Conservation (phyloP, 23 red algal genomes). For the Chondrus crispus region DNA sequence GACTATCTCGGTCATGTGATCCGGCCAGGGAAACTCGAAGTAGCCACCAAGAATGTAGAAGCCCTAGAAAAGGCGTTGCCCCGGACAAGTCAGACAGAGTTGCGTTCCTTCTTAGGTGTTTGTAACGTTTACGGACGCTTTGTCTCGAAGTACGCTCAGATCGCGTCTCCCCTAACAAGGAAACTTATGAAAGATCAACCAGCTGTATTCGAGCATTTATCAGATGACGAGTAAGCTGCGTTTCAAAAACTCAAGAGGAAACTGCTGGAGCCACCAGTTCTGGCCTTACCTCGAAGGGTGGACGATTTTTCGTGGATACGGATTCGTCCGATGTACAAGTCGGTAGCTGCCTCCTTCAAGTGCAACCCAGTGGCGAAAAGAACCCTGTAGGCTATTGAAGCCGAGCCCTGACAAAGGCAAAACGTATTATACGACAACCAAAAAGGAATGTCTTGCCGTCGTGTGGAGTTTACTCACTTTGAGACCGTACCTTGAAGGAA, state of each 20-base stretch:
- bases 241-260: background rate
- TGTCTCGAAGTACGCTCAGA: background rate
- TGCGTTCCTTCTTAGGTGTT: background rate
- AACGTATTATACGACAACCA: background rate
- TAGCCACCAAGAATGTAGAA: background rate
- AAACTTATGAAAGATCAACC: background rate
- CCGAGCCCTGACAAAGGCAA: background rate
- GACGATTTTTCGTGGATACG: background rate
- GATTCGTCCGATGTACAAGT: conserved; percentile 23
- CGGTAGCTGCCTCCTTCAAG: background rate
- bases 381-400: background rate
- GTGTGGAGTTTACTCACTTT: background rate
- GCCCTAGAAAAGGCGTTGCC: background rate
- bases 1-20: background rate
- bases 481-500: background rate
- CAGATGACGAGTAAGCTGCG: background rate
- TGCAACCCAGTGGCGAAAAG: background rate
- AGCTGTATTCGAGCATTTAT: background rate
- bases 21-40: background rate
- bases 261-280: background rate
- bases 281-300: background rate
- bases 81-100: background rate
- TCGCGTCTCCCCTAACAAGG: background rate
- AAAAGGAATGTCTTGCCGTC: background rate
- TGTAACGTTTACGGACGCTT: background rate